Evolutionary conservation across 2,329 filamentous ascomycete species (phyloP), one percentile per base, ranked within the genome.

Genomic region (Sporothrix sp.): DNA sequence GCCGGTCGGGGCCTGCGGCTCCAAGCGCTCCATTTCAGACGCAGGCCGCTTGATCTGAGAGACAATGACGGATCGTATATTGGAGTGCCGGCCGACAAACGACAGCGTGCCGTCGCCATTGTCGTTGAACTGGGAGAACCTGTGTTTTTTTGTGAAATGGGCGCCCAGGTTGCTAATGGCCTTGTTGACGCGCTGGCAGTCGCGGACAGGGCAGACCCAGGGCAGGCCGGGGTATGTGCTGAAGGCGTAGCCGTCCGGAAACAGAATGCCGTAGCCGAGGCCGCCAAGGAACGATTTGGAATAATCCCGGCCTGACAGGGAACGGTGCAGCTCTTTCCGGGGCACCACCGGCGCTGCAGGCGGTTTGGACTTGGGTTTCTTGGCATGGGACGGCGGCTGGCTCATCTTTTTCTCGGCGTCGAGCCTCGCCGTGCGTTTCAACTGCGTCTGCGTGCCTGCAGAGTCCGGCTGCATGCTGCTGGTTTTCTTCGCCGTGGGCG

Each of bases 91-190:
- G n/a, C 59, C 58, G 5, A 60, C 46, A 2, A 53, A 25, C 11
- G 61, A 59, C 4, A 64, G 38, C 1, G 62, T 65, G 1, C 63
- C 63, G 27, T 65, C 61, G 42, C 59, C 48, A 14, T 64, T 62
- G 46, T 65, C 62, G 25, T 63, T 60, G 10, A 63, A 54, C 20
- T 51, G 25, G 3, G 39, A 30, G 11, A 51, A 48, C 6, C 56
- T 54, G 44, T 64, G 62, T 13, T 49, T 23, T 13, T 21, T 36
- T 39, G 44, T 38, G 23, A 61, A 62, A 23, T 62, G 60, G 5
- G 48, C 14, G 3, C 60, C 59, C 1, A 62, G 52, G 7, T 50
- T 38, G 1, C 3, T 8, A 2, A 52, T 9, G 1, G 35, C 42
- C 1, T 18, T 3, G 16, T 58, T 58, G 1, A 58, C 44, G 18